phyloP scores from a whole-genome alignment of 768 basidiomycete genomes.

The Suillus fuscotomentosus region DNA sequence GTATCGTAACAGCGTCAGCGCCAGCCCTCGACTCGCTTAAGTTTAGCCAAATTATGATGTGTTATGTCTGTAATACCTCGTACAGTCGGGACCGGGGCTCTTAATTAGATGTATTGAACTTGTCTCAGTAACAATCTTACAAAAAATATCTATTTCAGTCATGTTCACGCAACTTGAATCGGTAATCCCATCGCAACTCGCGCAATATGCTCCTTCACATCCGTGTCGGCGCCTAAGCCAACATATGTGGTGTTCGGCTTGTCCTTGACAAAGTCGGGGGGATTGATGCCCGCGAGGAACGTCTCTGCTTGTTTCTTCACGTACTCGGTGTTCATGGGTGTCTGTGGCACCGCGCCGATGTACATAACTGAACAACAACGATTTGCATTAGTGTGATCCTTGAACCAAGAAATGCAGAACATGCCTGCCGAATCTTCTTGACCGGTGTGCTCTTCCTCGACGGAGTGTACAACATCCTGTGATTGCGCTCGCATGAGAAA shows the following conservation, averaged over 20 bases:
- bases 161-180: constrained; percentile 12
- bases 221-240: constrained; percentile 38
- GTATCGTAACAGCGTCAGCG: too few relatives aligned
- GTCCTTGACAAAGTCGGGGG: constrained; percentile 69
- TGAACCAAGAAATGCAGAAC: not conserved
- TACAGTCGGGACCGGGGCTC: too few relatives aligned
- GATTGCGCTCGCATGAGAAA: constrained; percentile 2
- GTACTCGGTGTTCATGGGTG: constrained; percentile 60
- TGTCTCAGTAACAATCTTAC: not conserved
- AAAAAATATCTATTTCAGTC: not conserved
- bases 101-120: not conserved
- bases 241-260: constrained; percentile 38
- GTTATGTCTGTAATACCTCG: too few relatives aligned
- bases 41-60: too few relatives aligned
- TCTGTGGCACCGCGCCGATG: constrained; percentile 70
- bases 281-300: constrained; percentile 61
- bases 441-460: constrained; percentile 54
- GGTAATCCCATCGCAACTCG: constrained; percentile 47
- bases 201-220: constrained; percentile 35
- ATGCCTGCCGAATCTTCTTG: constrained; percentile 55
- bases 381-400: not conserved
- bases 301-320: constrained; percentile 58
- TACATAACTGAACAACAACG: constrained; percentile 58
- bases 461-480: constrained; percentile 47
- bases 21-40: too few relatives aligned